Base-by-base conservation (phyloP, 176 grass and related monocot genomes). In the Carex cristatella region DNA sequence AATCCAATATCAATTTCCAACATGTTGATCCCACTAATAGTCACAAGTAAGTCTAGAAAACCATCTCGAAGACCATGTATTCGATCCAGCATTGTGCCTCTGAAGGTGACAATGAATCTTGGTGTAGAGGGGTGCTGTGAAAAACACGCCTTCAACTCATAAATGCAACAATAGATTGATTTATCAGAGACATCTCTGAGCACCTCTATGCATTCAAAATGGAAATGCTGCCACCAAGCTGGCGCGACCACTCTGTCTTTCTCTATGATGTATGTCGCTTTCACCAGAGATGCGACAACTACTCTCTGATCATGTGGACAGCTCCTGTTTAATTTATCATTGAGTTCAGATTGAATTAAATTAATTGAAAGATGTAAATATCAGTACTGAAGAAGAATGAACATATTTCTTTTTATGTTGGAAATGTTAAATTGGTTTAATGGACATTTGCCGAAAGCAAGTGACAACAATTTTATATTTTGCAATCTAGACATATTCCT, bases 291-390 rank as follows among this genome's bases (percentile, higher is more conserved):
- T 23, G 58, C 79, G 5, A 30, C 33, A 27, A 65, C 40, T 49
- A 65, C 42, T 65, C 79, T 82, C 38, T 82, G 79, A 65, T 82
- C 35, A 65, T 82, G 10, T 65, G 58, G 37, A 65, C 60, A 42
- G 12, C 16, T 82, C 79, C 79, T 82, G 79, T 64, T 65, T 65
- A 19, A 65, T 53, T 27, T 2, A 38, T 38, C 37, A 51, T 0
- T 28, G 18, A 75, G 70, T 53, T 75, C 10, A 30, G 44, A 75
- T 13, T 53, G n/a, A 74, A 51, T 28, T 23, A 11, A 9, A 37
- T 27, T 27, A 51, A 74, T n/a, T 5, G 44, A 68, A 68, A 68
- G 13, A 38, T 46, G 16, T 59, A 59, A 16, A 5, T 59, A 59
- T 59, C 4, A 40, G 38, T 59, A 59, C 23, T 59, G 57, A 1